phyloP scores from a whole-genome alignment of 192 early-diverging fungal species.

The Paraglomus occultum region DNA sequence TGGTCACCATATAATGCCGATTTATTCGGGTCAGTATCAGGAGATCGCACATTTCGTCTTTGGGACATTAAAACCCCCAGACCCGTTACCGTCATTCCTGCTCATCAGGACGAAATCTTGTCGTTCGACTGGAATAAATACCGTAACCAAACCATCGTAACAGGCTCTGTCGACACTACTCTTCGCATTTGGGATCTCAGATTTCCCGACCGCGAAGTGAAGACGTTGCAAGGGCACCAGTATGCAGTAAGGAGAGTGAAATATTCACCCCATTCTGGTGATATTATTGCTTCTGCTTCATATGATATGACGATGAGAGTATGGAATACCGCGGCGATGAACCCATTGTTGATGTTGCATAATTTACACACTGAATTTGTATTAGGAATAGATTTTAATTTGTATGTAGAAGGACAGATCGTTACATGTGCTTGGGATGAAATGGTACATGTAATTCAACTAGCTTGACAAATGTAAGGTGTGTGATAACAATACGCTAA shows the following conservation, averaged over 20 bases:
- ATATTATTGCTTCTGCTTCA: slow-evolving; percentile 75
- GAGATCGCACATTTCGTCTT: slow-evolving; percentile 86
- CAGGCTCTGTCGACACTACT: slow-evolving; percentile 84
- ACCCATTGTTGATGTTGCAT: slow-evolving; percentile 65
- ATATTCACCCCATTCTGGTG: slow-evolving; percentile 86
- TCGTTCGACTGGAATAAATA: slow-evolving; percentile 99
- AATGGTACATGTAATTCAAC: slow-evolving; percentile 63
- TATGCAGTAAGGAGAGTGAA: slow-evolving; percentile 91
- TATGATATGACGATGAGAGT: slow-evolving; percentile 98
- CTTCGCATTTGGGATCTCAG: slow-evolving; percentile 93
- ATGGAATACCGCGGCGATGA: slow-evolving; percentile 73
- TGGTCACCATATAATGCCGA: slow-evolving; percentile 82
- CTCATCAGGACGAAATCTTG: slow-evolving; percentile 85
- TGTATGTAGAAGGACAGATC: slow-evolving; percentile 83
- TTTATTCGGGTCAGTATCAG: slow-evolving; percentile 85
- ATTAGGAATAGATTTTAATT: slow-evolving; percentile 88
- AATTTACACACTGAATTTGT: slow-evolving; percentile 96
- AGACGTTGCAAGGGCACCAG: slow-evolving; percentile 82
- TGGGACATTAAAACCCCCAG: slow-evolving; percentile 84
- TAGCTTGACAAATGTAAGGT: slow-evolving; percentile 25
- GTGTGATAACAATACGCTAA: background rate
- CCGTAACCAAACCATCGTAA: slow-evolving; percentile 74
- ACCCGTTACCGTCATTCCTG: slow-evolving; percentile 64
- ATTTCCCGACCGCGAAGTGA: slow-evolving; percentile 65
- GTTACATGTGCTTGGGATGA: slow-evolving; percentile 99